These are phyloP conservation scores for Blastobotrys raffinosifermentans DNA, from an alignment of 1,139 yeast genomes.

Conservation along the genomic window DNA sequence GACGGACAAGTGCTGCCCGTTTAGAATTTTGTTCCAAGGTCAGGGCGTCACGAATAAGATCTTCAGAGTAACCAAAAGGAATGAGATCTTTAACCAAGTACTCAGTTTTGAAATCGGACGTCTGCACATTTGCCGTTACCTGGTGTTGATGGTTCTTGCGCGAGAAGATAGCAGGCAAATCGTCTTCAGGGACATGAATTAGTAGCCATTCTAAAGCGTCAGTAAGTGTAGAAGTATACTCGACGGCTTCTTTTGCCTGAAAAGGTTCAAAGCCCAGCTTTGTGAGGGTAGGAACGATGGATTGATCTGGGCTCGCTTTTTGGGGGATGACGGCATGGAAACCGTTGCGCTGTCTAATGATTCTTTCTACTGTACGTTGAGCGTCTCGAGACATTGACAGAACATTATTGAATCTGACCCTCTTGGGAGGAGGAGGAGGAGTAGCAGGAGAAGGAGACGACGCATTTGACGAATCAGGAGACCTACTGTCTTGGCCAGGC, in stretches of 20 bases:
- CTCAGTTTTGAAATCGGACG: slow-evolving; percentile 40
- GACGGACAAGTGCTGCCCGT: slow-evolving; percentile 33
- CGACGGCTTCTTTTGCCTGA: slow-evolving; percentile 68
- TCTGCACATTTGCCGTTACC: slow-evolving; percentile 28
- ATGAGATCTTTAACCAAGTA: slow-evolving; percentile 49
- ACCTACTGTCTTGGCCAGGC: neutral
- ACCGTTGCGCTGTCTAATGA: slow-evolving; percentile 29
- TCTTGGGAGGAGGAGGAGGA: too few species aligned
- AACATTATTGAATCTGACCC: slow-evolving; percentile 23
- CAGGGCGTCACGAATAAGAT: slow-evolving; percentile 51
- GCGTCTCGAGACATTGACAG: slow-evolving; percentile 31
- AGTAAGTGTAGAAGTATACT: slow-evolving; percentile 46
- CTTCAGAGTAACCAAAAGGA: slow-evolving; percentile 65
- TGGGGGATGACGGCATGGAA: slow-evolving; percentile 12
- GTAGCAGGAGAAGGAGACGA: neutral
- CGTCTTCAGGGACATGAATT: slow-evolving; percentile 90
- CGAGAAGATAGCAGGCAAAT: slow-evolving; percentile 54
- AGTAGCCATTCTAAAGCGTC: slow-evolving; percentile 70
- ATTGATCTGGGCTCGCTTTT: neutral
- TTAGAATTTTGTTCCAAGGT: slow-evolving; percentile 43
- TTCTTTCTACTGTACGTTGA: slow-evolving; percentile 27
- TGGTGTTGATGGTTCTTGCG: slow-evolving; percentile 26
- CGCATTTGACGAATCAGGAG: neutral
- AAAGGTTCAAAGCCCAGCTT: slow-evolving; percentile 60
- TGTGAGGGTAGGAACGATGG: slow-evolving; percentile 26